Percentiles rank a stretch among this genome's conserved stretches.
Conservation (phyloP, 805 yeast species). For the Candida adriatica region DNA sequence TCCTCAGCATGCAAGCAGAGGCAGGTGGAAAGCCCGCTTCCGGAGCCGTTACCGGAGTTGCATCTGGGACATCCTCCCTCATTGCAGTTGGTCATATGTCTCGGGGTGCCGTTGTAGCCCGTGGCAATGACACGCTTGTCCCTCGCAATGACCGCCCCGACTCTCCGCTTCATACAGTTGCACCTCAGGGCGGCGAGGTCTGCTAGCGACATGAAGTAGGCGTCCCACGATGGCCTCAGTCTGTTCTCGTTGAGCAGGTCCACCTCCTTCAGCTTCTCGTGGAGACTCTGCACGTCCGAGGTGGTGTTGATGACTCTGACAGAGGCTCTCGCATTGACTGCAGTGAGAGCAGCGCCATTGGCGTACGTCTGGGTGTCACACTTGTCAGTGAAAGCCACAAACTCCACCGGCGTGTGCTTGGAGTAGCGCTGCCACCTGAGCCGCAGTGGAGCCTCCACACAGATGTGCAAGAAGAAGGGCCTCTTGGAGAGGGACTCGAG, state of each 20-base stretch:
- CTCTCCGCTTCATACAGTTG: slow-evolving; percentile 95
- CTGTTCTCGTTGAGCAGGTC: slow-evolving; percentile 47
- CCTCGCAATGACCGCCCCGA: slow-evolving; percentile 90
- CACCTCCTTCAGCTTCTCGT: slow-evolving; percentile 31
- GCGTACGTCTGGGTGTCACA: slow-evolving; percentile 30
- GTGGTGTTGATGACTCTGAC: slow-evolving; percentile 52
- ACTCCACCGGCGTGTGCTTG: slow-evolving; percentile 22
- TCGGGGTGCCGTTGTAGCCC: slow-evolving; percentile 97
- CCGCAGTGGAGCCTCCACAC: slow-evolving; percentile 65
- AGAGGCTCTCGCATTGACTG: slow-evolving; percentile 41
- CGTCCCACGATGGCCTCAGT: slow-evolving; percentile 91
- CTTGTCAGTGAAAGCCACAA: slow-evolving; percentile 30
- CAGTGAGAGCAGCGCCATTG: slow-evolving; percentile 27
- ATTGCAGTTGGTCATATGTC: slow-evolving; percentile 80
- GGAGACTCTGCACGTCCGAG: slow-evolving; percentile 29
- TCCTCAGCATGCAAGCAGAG: slow-evolving; percentile 96
- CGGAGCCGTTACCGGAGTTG: slow-evolving; percentile 58
- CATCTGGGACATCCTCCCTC: slow-evolving; percentile 95
- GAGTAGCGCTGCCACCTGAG: slow-evolving; percentile 32
- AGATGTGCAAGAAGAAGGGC: slow-evolving; percentile 78
- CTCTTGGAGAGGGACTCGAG: slow-evolving; percentile 49
- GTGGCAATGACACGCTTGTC: slow-evolving; percentile 87
- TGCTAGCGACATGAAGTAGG: slow-evolving; percentile 90
- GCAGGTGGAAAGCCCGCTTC: slow-evolving; percentile 72
- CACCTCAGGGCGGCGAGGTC: slow-evolving; percentile 88